Evolutionary conservation across 305 asterid genomes (phyloP).

Genomic region (Euphrasia arctica): DNA sequence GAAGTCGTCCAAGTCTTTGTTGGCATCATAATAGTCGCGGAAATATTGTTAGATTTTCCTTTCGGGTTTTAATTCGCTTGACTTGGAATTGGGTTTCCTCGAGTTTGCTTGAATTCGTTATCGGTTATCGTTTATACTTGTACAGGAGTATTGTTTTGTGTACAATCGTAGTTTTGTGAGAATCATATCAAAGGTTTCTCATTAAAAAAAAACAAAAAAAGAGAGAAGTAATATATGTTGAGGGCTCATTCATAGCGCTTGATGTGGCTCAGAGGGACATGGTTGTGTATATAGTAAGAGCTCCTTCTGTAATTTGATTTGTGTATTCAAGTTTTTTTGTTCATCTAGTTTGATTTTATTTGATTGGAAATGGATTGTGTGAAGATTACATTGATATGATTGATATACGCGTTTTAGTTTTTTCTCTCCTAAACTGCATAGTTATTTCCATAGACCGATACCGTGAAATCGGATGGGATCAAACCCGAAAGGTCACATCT

Average conservation of each 20-base stretch:
- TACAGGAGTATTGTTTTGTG: conserved; percentile 45
- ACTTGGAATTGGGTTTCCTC: conserved; percentile 24
- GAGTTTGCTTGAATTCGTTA: conserved; percentile 16
- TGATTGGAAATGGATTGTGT: too few species aligned
- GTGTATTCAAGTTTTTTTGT: too few species aligned
- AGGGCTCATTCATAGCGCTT: conserved; percentile 14
- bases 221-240: conserved; percentile 5
- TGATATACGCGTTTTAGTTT: not conserved
- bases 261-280: too few species aligned
- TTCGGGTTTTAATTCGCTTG: conserved; percentile 18
- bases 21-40: conserved; percentile 1
- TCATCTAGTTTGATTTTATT: too few species aligned
- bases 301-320: too few species aligned
- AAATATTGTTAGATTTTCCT: not conserved
- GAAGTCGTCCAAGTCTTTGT: conserved; percentile 44
- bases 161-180: conserved; percentile 29
- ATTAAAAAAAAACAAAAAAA: not conserved
- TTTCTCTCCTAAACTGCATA: conserved; percentile 64
- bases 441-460: conserved; percentile 50
- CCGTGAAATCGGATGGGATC: conserved; percentile 51
- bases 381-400: too few species aligned
- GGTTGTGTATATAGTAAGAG: too few species aligned
- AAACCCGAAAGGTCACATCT: conserved; percentile 56
- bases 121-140: conserved; percentile 27
- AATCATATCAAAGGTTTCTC: conserved; percentile 24